Base-by-base conservation (phyloP, 164 flowering plant species). In the Brasenia schreberi region DNA sequence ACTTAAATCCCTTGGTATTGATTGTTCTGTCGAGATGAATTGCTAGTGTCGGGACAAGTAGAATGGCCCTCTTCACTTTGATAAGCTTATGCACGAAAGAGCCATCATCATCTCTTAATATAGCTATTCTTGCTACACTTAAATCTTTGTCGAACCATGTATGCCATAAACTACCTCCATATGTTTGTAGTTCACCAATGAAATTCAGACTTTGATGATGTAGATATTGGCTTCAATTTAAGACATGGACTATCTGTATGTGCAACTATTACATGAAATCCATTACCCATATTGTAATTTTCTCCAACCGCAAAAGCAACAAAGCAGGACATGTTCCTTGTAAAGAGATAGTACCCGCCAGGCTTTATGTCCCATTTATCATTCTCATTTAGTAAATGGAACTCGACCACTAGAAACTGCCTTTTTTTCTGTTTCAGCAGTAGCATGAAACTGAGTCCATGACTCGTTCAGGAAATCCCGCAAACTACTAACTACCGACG, bases 21-120 rank as follows among this genome's bases (percentile, higher is more conserved):
- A n/a, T n/a, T n/a, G n/a, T n/a, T n/a, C n/a, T n/a, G n/a, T n/a
- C 89, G 73, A 93, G 97, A 77, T 90, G 98, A 78, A 93, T 93
- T 63, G 97, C 98, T 61, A 90, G 73, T 60, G 98, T 85, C 44
- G 98, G 98, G 45, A 92, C 84, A 65, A 97, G 87, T 66, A 93
- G 68, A 12, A 93, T 66, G 68, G 98, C 94, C 63, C 85, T 86
- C 66, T 81, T 80, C 59, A 94, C 86, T 85, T 90, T 94, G 72
- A 90, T 97, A 70, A 94, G 96, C 81, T 83, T 90, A 70, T 90
- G 97, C 71, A 72, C 3, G 65, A 83, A 90, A 42, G 87, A 82
- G 66, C 90, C 95, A 75, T 87, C 87, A 64, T 72, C 75, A 69
- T 76, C 74, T 80, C 79, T 90, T 62, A 89, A 65, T 61, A 94